Evolutionary conservation across 2,329 filamentous ascomycete genomes (phyloP).

Genomic region (Aquanectria penicillioides): DNA sequence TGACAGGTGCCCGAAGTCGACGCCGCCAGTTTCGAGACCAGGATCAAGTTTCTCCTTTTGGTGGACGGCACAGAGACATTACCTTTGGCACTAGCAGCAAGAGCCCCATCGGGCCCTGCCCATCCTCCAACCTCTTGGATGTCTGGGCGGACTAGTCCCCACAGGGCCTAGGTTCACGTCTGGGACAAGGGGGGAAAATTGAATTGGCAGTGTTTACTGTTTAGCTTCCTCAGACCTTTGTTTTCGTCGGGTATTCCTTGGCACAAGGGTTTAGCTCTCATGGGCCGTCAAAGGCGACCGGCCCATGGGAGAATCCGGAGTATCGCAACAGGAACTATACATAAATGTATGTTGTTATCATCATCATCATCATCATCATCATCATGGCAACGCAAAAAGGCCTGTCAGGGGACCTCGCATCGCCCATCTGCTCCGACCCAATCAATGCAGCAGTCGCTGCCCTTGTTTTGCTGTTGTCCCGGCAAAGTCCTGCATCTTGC

Average conservation of each 20-base stretch:
- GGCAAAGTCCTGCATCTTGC: slow-evolving; percentile 18
- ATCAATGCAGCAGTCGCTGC: neutral
- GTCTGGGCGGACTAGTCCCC: neutral
- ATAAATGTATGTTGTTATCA: neutral
- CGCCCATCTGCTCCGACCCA: neutral
- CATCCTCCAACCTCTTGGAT: slow-evolving; percentile 12
- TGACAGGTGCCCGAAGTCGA: slow-evolving; percentile 30
- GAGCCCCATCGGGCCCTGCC: slow-evolving; percentile 8
- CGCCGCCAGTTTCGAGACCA: slow-evolving; percentile 31
- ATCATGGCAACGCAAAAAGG: neutral
- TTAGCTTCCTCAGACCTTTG: slow-evolving; percentile 1
- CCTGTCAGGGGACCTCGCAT: neutral
- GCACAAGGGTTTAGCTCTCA: neutral
- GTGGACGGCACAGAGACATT: slow-evolving; percentile 21
- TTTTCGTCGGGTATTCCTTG: slow-evolving; percentile 11
- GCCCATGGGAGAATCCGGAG: neutral
- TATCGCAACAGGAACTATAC: neutral
- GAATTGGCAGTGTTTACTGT: slow-evolving; percentile 3
- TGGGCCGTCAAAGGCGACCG: neutral
- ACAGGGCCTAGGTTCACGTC: slow-evolving; percentile 6
- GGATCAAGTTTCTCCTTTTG: slow-evolving; percentile 32
- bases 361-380: neutral
- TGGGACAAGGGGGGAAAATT: neutral
- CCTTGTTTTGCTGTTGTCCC: slow-evolving; percentile 15
- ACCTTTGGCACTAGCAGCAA: slow-evolving; percentile 9